These are phyloP conservation scores for Pyrus communis DNA, from an alignment of 306 rosid species.

Conservation along the genomic window DNA sequence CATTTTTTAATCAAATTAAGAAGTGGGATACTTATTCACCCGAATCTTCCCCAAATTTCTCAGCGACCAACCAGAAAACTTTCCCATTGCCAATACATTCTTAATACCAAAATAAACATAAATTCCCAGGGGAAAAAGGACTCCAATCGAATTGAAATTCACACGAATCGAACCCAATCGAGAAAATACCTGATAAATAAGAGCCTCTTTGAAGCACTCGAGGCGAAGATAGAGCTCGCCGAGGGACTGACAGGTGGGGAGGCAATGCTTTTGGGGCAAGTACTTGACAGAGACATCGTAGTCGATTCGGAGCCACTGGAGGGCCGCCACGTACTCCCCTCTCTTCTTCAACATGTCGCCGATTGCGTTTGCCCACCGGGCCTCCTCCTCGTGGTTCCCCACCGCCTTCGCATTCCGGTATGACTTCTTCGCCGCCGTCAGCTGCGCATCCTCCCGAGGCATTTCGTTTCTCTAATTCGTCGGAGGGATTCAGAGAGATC, in stretches of 20 bases:
- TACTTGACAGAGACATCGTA: constrained; percentile 48
- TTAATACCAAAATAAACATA: not conserved
- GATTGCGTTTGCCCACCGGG: constrained; percentile 83
- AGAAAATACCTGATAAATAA: constrained; percentile 53
- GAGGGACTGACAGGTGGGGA: constrained; percentile 82
- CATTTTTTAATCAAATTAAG: not conserved
- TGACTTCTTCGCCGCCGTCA: constrained; percentile 53
- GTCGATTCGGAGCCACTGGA: constrained; percentile 74
- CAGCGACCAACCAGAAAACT: not conserved
- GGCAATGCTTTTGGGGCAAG: constrained; percentile 52
- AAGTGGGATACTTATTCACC: not conserved
- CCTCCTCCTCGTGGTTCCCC: constrained; percentile 83
- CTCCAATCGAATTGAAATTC: not conserved
- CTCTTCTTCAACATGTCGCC: constrained; percentile 56
- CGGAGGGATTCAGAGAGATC: not conserved
- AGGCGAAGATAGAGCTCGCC: constrained; percentile 88
- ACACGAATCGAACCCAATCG: not conserved
- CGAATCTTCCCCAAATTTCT: not conserved
- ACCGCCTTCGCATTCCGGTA: constrained; percentile 52
- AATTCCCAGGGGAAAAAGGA: not conserved
- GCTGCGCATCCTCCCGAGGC: constrained; percentile 34
- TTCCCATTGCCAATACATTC: not conserved
- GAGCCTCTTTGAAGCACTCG: constrained; percentile 52
- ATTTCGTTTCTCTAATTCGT: constrained; percentile 11
- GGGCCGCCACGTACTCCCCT: constrained; percentile 75